phyloP scores from a whole-genome alignment of 2,329 filamentous ascomycete genomes.

The Trichophyton schoenleinii region DNA sequence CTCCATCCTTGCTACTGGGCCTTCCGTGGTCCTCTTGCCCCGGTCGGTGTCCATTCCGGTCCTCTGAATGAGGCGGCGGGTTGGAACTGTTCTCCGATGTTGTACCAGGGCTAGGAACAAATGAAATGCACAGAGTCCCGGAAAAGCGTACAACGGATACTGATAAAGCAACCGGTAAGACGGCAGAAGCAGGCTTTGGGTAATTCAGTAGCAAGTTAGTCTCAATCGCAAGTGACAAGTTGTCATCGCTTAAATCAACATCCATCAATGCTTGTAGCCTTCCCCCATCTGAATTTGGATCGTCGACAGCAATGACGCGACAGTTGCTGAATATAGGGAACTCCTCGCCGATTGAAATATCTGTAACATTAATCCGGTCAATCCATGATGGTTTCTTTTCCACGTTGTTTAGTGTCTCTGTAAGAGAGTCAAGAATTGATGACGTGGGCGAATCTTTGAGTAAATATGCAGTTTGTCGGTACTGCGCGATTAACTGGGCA shows the following conservation, averaged over 20 bases:
- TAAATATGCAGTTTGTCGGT: conserved; percentile 80
- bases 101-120: conserved; percentile 54
- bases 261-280: conserved; percentile 91
- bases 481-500: conserved; percentile 91
- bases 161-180: conserved; percentile 80
- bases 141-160: conserved; percentile 91
- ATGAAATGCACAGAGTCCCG: conserved; percentile 83
- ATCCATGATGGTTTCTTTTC: conserved; percentile 82
- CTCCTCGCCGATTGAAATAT: conserved; percentile 87
- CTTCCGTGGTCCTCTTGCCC: background rate
- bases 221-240: conserved; percentile 87
- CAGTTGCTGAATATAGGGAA: conserved; percentile 99
- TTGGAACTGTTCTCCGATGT: conserved; percentile 14
- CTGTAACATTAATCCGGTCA: conserved; percentile 85
- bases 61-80: conserved; percentile 17
- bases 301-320: conserved; percentile 71
- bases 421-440: conserved; percentile 69
- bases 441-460: conserved; percentile 50
- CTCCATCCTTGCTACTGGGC: conserved; percentile 8
- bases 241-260: conserved; percentile 80
- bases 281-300: conserved; percentile 49
- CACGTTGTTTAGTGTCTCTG: conserved; percentile 72
- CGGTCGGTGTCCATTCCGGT: background rate
- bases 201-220: conserved; percentile 92
- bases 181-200: conserved; percentile 74